Evolutionary conservation across 2,329 filamentous ascomycete genomes (phyloP).

Genomic region (Hymenoscyphus repandus): DNA sequence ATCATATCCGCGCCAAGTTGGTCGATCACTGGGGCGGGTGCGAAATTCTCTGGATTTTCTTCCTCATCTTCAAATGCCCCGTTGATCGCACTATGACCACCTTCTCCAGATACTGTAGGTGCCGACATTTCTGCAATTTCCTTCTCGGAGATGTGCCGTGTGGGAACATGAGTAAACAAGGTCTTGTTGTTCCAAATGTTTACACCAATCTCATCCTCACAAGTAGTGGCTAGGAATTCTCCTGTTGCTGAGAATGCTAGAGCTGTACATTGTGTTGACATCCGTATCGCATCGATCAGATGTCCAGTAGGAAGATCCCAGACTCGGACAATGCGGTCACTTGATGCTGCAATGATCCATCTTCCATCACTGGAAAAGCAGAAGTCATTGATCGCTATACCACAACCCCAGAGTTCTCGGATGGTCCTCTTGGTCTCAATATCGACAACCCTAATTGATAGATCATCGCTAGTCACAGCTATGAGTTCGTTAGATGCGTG

Average conservation of each 20-base stretch:
- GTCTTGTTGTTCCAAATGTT: constrained; percentile 94
- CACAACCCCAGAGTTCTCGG: constrained; percentile 84
- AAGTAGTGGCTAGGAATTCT: constrained; percentile 88
- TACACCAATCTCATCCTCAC: constrained; percentile 79
- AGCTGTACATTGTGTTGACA: constrained; percentile 73
- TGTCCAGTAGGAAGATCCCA: constrained; percentile 97
- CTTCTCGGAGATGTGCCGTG: constrained; percentile 74
- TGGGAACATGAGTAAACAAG: constrained; percentile 83
- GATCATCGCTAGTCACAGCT: constrained; percentile 83
- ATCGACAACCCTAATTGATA: constrained; percentile 83
- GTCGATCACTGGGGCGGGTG: constrained; percentile 56
- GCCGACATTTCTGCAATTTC: constrained; percentile 60
- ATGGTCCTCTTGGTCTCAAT: constrained; percentile 86
- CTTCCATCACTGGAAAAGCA: constrained; percentile 89
- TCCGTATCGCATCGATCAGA: constrained; percentile 83
- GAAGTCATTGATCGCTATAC: constrained; percentile 69
- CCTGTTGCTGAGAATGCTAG: constrained; percentile 85
- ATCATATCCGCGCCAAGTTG: constrained; percentile 79
- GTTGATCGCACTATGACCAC: constrained; percentile 68
- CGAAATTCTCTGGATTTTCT: constrained; percentile 45
- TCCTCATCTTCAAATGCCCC: constrained; percentile 62
- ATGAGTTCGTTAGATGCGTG: constrained; percentile 79
- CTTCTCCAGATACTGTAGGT: constrained; percentile 79
- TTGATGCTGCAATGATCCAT: constrained; percentile 86
- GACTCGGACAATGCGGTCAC: constrained; percentile 73